Base-by-base conservation (phyloP, 345 rosid genomes). In the Euphorbia tirucalli region DNA sequence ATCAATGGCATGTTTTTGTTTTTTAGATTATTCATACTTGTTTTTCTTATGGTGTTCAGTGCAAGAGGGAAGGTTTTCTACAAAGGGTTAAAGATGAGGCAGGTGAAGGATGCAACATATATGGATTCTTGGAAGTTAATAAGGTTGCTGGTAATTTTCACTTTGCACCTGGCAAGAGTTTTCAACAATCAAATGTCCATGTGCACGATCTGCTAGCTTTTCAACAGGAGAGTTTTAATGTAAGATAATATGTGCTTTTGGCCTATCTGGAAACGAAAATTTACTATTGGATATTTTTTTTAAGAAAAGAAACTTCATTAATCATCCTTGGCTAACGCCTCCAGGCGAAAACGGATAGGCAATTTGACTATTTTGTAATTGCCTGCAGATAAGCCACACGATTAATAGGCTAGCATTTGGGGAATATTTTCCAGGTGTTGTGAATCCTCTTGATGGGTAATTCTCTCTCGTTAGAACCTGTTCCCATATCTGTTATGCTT, bases 101-200 rank as follows among this genome's bases (percentile, higher is more conserved):
- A 79, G 99, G 99, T 52, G 97, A 92, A 84, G 96, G 98, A 37
- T 92, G 99, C 83, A 95, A 89, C 75, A 80, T 92, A 30, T 91
- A 93, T 82, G 98, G 97, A 39, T 92, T 88, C 79, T 81, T 95
- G 78, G 99, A 90, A 81, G 97, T 92, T 67, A 92, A 90, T 71
- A 95, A 92, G 80, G 98, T 95, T 59, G 98, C 98, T 22, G 99
- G 97, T 41, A 92, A 90, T 81, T 95, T 93, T 75, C 97, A 95
- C 77, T 95, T 95, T 87, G 96, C 99, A 68, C 98, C 98, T 57
- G 98, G 97, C 76, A 95, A 95, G 85, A 95, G 99, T 88, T 92
- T 95, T 83, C 97, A 90, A 74, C 96, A 93, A 73, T 84, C 93
- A 39, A 88, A 87, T 18, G 89, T 90, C 73, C 97, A 90, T 72